Percentiles rank a stretch among this genome's conserved stretches.
Conservation (phyloP, 805 yeast species). For the Kuraishia piskuri region DNA sequence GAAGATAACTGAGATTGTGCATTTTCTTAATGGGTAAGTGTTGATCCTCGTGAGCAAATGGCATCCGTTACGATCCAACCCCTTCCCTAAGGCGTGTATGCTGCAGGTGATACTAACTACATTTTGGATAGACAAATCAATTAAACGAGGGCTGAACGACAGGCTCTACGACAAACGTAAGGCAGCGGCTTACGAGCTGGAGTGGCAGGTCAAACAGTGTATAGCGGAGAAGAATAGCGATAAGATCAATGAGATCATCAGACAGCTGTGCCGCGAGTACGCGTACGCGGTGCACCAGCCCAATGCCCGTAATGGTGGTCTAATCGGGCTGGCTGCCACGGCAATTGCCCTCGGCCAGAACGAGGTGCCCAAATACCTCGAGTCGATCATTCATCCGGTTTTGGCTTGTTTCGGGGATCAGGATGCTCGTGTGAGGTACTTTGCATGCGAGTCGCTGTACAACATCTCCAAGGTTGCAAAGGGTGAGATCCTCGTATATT, state of each 20-base stretch:
- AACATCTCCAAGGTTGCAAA: slow-evolving; percentile 95
- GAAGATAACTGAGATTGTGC: too few relatives aligned
- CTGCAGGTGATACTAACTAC: too few relatives aligned
- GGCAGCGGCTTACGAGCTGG: slow-evolving; percentile 71
- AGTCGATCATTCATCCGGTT: slow-evolving; percentile 85
- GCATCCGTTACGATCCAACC: too few relatives aligned
- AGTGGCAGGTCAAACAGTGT: slow-evolving; percentile 65
- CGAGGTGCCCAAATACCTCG: slow-evolving; percentile 76
- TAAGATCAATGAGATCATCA: slow-evolving; percentile 54
- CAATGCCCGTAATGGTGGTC: slow-evolving; percentile 88
- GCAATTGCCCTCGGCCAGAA: slow-evolving; percentile 85
- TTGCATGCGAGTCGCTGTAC: slow-evolving; percentile 92
- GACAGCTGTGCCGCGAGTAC: slow-evolving; percentile 66
- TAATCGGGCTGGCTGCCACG: slow-evolving; percentile 92
- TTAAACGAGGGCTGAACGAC: slow-evolving; percentile 62
- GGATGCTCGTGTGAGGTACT: slow-evolving; percentile 93
- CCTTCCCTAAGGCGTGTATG: too few relatives aligned
- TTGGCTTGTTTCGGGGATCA: slow-evolving; percentile 94
- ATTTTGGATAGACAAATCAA: slow-evolving; percentile 40
- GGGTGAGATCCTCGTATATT: slow-evolving; percentile 85
- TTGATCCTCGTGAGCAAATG: too few relatives aligned
- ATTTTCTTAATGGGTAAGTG: too few relatives aligned
- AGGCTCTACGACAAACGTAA: slow-evolving; percentile 72
- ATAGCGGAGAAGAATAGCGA: slow-evolving; percentile 51
- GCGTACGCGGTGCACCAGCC: slow-evolving; percentile 82